Conservation (phyloP, 495 filamentous ascomycete genomes). For the Cercophora samala region DNA sequence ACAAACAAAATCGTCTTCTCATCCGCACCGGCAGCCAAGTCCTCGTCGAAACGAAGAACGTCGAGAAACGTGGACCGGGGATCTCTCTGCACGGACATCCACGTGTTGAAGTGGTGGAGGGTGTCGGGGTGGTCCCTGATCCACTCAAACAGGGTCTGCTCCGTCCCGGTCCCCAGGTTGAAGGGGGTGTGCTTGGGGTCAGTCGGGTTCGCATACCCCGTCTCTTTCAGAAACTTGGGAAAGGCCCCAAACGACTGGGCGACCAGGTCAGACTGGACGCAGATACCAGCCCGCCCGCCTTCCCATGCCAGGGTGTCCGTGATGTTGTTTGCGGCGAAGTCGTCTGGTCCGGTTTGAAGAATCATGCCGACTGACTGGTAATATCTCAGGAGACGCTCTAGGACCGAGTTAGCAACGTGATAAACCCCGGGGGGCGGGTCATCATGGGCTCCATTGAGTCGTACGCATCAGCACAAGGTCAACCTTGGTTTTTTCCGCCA, state of each 20-base stretch:
- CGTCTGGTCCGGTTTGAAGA: not conserved
- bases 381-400: no score
- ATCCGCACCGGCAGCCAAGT: not conserved
- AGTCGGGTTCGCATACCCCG: not conserved
- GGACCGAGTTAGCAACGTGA: no score
- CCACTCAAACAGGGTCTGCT: not conserved
- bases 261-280: not conserved
- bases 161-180: not conserved
- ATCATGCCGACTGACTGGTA: no score
- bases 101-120: not conserved
- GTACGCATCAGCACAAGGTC: no score
- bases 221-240: not conserved
- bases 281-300: not conserved
- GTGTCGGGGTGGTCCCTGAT: not conserved
- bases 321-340: not conserved
- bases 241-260: not conserved
- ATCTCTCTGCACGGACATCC: not conserved
- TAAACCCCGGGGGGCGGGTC: no score
- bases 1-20: not conserved
- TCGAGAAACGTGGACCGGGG: not conserved
- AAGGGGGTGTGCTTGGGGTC: not conserved
- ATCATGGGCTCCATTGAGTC: no score
- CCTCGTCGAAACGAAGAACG: slow-evolving; percentile 9
- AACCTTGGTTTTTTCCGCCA: no score
- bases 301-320: not conserved